These are phyloP conservation scores for Pluteus cervinus DNA, from an alignment of 768 basidiomycete species.

Conservation along the genomic window DNA sequence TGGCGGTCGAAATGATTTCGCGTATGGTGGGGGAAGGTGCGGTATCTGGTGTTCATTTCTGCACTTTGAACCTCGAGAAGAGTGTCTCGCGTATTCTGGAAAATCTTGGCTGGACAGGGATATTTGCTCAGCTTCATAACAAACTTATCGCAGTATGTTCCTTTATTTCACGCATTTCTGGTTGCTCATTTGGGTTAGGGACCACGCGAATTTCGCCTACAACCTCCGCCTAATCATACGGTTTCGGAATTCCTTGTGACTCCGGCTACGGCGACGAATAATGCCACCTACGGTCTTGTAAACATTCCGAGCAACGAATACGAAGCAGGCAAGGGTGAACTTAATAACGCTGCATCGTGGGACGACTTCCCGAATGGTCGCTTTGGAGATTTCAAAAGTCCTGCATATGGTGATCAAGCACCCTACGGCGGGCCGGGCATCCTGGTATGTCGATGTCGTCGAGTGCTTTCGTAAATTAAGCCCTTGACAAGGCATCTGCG, in stretches of 20 bases:
- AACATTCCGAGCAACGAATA: slow-evolving; percentile 39
- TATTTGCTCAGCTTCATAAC: slow-evolving; percentile 40
- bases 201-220: slow-evolving; percentile 30
- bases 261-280: slow-evolving; percentile 56
- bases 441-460: slow-evolving; percentile 29
- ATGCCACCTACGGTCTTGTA: slow-evolving; percentile 53
- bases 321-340: slow-evolving; percentile 66
- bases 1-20: slow-evolving; percentile 78
- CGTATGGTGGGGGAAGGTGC: slow-evolving; percentile 48
- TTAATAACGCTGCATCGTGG: slow-evolving; percentile 76
- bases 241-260: slow-evolving; percentile 46
- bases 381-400: slow-evolving; percentile 96
- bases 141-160: slow-evolving; percentile 57
- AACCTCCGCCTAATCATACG: slow-evolving; percentile 17
- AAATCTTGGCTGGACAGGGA: slow-evolving; percentile 63
- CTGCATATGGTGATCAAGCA: slow-evolving; percentile 82
- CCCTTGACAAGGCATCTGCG: too few species aligned
- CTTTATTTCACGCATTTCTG: neutral
- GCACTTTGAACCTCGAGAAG: slow-evolving; percentile 96
- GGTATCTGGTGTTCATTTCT: slow-evolving; percentile 82
- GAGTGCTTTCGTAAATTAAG: slow-evolving; percentile 1
- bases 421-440: slow-evolving; percentile 71
- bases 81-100: slow-evolving; percentile 86
- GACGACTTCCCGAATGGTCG: slow-evolving; percentile 98
- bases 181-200: slow-evolving; percentile 20